Evolutionary conservation across 345 rosid species (phyloP), one percentile per base, ranked within the genome.

Genomic region (Ceriops tagal): DNA sequence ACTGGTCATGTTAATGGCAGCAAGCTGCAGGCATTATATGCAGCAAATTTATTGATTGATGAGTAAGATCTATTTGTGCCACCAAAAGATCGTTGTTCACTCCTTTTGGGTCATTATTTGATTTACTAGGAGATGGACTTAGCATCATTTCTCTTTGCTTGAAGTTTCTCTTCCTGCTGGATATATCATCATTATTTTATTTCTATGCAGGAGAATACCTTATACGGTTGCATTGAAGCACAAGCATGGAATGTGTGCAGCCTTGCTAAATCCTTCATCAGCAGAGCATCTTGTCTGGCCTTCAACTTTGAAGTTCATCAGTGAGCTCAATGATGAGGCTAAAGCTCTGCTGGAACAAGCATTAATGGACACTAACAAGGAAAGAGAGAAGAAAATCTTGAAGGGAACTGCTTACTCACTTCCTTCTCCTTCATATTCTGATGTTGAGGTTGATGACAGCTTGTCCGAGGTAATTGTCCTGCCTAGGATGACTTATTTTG

Each of bases 211-310:
- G 86, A 85, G 98, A 78, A 96, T 92, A 79, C 97, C 99, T 0
- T 89, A 89, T 77, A 34, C 72, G 2, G 97, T 96, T 80, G 99
- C 99, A 1, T 56, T 79, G 72, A 96, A 85, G 78, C 81, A 84
- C 77, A 90, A 84, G 71, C 91, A 96, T 49, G 85, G 87, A 78
- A 86, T 87, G n/a, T 92, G 96, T 82, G 96, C 96, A 1, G 96
- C 98, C 5, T 77, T 95, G 74, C 77, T 95, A 49, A 89, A 96
- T 68, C 99, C 99, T 8, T 77, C 95, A 20, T 89, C 99, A 3
- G 95, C 98, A 19, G 99, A 89, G 77, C 99, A 96, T 62, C 90
- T 96, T 24, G 97, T 96, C 46, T 96, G 99, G 99, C 99, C 99
- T 32, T 84, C 98, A 0, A 98, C 99, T 18, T 82, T 96, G 58